Base-by-base conservation (phyloP, 192 early-diverging fungal genomes). In the Linnemannia exigua region DNA sequence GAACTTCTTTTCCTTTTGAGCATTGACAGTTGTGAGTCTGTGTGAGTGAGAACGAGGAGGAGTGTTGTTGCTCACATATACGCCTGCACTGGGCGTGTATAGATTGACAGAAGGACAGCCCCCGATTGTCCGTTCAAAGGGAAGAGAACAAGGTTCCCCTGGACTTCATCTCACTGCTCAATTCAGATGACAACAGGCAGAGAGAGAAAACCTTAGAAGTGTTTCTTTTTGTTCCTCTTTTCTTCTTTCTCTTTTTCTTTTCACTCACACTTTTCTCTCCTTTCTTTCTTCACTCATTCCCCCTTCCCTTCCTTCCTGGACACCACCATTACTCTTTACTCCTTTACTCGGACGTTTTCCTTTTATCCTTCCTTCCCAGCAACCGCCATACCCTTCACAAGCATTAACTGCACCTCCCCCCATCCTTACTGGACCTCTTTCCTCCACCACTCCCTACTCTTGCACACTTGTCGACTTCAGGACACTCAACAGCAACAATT, bases 251-350 rank as follows among this genome's bases (percentile, higher is more conserved):
- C 7, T 1, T 25, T 8, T 28, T 28, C 22, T 8, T 58, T 44
- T 6, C 41, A 44, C 41, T 44, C n/a, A n/a, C 20, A 6, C 20
- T 22, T 52, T 52, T 25, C 52, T 15, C 51, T 52, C 17, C 25
- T 54, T 54, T 9, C 52, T 16, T 54, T 54, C 58, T 9, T 25
- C 8, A 12, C 2, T 63, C 58, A 63, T 31, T 63, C 28, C 58
- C 52, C 58, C 58, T 63, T 63, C 58, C 58, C 28, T 63, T 63
- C 58, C 58, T 63, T 63, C 58, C 58, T 63, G 58, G 58, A 63
- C 25, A 63, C 58, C 54, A 3, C 28, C 28, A 0, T 63, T 28
- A 8, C 12, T 14, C 28, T 9, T 25, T 54, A 2, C 6, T 54
- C 17, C 4, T 14, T 50, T 63, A 25, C 28, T 63, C 28, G 58